Evolutionary conservation across 2,329 filamentous ascomycete genomes (phyloP).

Genomic region (Cyclaneusma minus): DNA sequence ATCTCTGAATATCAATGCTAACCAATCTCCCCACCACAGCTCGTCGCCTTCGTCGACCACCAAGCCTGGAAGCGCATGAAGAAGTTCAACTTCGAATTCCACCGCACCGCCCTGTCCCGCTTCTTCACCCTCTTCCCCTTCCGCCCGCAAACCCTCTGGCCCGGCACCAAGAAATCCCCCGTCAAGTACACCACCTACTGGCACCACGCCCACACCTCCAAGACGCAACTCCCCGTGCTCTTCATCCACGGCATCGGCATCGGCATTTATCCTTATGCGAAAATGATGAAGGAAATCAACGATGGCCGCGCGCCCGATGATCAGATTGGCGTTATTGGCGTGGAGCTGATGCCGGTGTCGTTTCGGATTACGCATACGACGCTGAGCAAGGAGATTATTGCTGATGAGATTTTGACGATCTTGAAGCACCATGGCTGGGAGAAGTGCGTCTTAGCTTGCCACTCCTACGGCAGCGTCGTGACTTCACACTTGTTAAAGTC

Average conservation of each 20-base stretch:
- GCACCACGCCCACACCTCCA: conserved; percentile 43
- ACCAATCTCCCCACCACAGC: too few relatives aligned
- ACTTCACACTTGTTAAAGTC: conserved; percentile 37
- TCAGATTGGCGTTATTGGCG: conserved; percentile 37
- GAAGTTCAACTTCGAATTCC: conserved; percentile 29
- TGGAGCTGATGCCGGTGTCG: conserved; percentile 43
- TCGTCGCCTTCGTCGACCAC: conserved; percentile 19
- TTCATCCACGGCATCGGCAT: conserved; percentile 51
- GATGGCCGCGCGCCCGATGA: conserved; percentile 23
- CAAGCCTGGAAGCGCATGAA: conserved; percentile 20
- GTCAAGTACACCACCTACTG: conserved; percentile 38
- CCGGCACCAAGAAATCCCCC: conserved; percentile 28
- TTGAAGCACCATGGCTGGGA: conserved; percentile 32
- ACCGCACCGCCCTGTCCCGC: conserved; percentile 25
- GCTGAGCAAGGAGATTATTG: conserved; percentile 29
- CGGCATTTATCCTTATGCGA: conserved; percentile 39
- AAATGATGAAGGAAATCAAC: conserved; percentile 37
- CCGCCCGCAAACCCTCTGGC: conserved; percentile 30
- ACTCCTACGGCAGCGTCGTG: conserved; percentile 38
- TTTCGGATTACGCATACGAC: conserved; percentile 37
- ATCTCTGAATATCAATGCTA: too few relatives aligned
- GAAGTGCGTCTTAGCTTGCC: conserved; percentile 35
- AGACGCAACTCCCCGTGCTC: conserved; percentile 36
- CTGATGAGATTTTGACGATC: conserved; percentile 34
- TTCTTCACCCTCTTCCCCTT: conserved; percentile 36